Conservation (phyloP, 2,329 filamentous ascomycete species). For the Calonectria pauciramosa region DNA sequence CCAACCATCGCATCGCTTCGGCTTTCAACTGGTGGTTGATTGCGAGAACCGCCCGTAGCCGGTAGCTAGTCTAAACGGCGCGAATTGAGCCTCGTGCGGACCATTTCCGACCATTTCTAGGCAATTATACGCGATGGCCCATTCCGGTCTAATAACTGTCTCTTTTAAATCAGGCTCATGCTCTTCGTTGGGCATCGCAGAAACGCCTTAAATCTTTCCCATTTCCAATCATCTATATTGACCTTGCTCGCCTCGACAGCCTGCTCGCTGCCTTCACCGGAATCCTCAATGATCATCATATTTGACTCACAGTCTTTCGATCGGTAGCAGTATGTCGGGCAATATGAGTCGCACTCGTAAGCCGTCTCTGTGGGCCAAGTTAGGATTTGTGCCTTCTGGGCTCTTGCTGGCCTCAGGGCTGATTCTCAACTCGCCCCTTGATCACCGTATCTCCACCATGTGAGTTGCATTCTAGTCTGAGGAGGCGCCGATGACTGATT, state of each 20-base stretch:
- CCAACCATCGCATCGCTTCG: neutral
- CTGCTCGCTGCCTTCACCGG: neutral
- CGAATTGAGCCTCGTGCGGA: slow-evolving; percentile 8
- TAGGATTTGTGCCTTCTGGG: slow-evolving; percentile 35
- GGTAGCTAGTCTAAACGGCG: neutral
- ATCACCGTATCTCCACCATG: slow-evolving; percentile 29
- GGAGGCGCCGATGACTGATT: slow-evolving; percentile 24
- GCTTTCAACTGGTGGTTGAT: slow-evolving; percentile 2
- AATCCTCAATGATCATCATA: neutral
- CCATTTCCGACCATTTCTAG: neutral
- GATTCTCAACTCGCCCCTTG: slow-evolving; percentile 29
- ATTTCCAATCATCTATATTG: neutral
- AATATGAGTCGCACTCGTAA: no score
- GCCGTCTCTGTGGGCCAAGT: no score
- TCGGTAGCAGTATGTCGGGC: slow-evolving; percentile 1
- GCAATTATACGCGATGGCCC: neutral
- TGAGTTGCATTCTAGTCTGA: slow-evolving; percentile 20
- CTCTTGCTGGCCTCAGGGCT: slow-evolving; percentile 34
- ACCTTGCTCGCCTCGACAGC: neutral
- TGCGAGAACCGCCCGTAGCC: neutral
- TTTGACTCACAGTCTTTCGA: neutral
- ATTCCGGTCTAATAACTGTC: no score
- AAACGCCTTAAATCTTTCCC: neutral
- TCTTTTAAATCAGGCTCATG: neutral
- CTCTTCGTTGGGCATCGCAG: neutral